These are phyloP conservation scores for Geranium brycei DNA, from an alignment of 345 rosid genomes.

Conservation along the genomic window DNA sequence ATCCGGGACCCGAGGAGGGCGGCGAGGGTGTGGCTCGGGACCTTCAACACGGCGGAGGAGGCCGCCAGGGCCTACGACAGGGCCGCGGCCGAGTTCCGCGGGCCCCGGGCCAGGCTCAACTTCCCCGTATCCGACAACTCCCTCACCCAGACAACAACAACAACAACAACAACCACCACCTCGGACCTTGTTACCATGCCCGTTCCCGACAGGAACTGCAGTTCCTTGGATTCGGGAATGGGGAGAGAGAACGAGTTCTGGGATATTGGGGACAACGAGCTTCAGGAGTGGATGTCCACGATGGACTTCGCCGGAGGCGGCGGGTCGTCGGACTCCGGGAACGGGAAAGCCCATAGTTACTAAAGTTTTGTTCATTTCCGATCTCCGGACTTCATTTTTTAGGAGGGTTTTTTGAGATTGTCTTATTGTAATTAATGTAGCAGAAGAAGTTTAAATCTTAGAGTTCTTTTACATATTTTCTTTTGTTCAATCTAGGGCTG, in stretches of 20 bases:
- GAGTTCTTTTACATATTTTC: no score
- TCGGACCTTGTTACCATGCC: no score
- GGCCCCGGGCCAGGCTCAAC: slow-evolving; percentile 35
- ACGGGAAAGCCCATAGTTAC: slow-evolving; percentile 6
- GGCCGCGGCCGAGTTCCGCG: slow-evolving; percentile 46
- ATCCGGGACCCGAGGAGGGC: slow-evolving; percentile 81
- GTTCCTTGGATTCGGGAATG: not conserved
- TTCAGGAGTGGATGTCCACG: slow-evolving; percentile 38
- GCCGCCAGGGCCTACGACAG: slow-evolving; percentile 90
- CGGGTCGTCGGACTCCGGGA: slow-evolving; percentile 52
- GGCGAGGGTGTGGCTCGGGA: slow-evolving; percentile 82
- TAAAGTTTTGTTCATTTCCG: not conserved
- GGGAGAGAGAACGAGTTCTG: slow-evolving; percentile 18
- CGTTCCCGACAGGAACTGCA: not conserved
- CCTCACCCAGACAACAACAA: not conserved
- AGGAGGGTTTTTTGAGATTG: no score
- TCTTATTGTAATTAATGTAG: no score
- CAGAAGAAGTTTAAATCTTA: no score
- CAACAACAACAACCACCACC: no score
- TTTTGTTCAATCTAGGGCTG: no score
- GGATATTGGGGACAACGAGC: slow-evolving; percentile 27
- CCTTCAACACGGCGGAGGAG: slow-evolving; percentile 76
- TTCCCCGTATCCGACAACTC: slow-evolving; percentile 44
- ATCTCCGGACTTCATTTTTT: no score
- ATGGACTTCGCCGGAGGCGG: slow-evolving; percentile 44